Evolutionary conservation across 1,139 yeast species (phyloP), one percentile per base, ranked within the genome.

Genomic region (Hyphopichia fennica): DNA sequence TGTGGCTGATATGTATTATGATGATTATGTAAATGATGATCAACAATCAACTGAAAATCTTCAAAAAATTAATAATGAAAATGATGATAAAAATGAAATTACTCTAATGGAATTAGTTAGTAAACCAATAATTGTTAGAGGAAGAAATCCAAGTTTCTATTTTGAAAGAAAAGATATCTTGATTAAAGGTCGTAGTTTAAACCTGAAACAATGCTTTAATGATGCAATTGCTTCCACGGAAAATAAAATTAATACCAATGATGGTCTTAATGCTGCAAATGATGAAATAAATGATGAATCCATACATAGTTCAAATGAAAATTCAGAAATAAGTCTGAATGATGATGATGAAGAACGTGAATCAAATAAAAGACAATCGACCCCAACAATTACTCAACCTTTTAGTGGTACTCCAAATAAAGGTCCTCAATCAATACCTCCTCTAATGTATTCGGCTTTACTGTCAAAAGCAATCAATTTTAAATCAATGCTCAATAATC

Each of bases 71-170:
- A 28, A 11, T 10, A 20, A 29, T 27, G 40, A 40, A n/a, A 38
- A 41, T 29, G 54, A 46, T 38, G 61, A 59, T 40, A 57, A 62
- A 25, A 70, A 69, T 48, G 76, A 70, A 44, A 57, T 69, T 4
- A 52, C 54, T 3, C 52, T 70, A 25, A 54, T 58, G 39, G 76
- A 70, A 43, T 46, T 72, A 25, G 55, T 53, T 8, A 71, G 76
- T 53, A 72, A 72, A 28, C 85, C 85, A 1, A 77, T 82, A 5
- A 79, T 81, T 27, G 87, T 82, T 3, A 62, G 88, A 46, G 88
- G 87, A 3, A 62, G 87, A 45, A 82, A 82, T 51, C 87, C 88
- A 3, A 70, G 81, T 22, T 82, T 82, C 51, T 82, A 82, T 52
- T 72, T 75, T 22, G 82, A 79, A 46, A 62, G 82, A 44, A 76